These are phyloP conservation scores for Metschnikowia corniflorae DNA, from an alignment of 805 yeast genomes.

Conservation along the genomic window DNA sequence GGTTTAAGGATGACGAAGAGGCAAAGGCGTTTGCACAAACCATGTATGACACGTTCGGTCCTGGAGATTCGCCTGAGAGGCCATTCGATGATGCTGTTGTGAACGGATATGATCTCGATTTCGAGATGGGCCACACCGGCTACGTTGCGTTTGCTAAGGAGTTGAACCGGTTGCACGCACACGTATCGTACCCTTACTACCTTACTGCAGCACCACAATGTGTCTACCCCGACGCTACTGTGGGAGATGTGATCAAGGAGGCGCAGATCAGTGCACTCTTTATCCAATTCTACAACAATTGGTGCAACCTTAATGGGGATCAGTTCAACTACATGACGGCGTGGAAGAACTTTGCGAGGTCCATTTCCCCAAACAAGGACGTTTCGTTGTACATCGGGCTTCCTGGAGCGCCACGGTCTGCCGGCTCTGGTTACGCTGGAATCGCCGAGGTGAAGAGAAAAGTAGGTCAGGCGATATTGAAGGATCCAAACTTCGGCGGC, in stretches of 20 bases:
- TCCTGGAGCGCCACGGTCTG: constrained; percentile 51
- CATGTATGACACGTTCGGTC: constrained; percentile 40
- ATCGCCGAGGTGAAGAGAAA: constrained; percentile 18
- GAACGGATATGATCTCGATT: constrained; percentile 71
- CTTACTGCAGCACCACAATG: constrained; percentile 84
- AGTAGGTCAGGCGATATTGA: constrained; percentile 8
- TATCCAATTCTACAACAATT: constrained; percentile 89
- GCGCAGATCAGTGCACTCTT: constrained; percentile 76
- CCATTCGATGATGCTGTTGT: constrained; percentile 49
- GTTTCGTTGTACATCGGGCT: constrained; percentile 72
- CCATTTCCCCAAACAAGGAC: constrained; percentile 61
- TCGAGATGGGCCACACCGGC: constrained; percentile 36
- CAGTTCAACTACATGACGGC: constrained; percentile 57
- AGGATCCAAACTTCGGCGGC: constrained; percentile 49
- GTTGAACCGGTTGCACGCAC: constrained; percentile 7
- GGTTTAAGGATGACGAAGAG: constrained; percentile 45
- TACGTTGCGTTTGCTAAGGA: constrained; percentile 38
- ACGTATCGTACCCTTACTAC: constrained; percentile 19
- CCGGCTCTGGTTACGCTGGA: constrained; percentile 51
- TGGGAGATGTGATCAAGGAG: constrained; percentile 34
- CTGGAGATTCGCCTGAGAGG: constrained; percentile 27
- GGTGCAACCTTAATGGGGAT: constrained; percentile 39
- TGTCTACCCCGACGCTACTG: constrained; percentile 72
- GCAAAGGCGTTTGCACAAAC: constrained; percentile 54
- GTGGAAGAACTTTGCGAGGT: constrained; percentile 64